phyloP scores from a whole-genome alignment of 1,284 basidiomycete genomes.

The Ustilago trichophora region DNA sequence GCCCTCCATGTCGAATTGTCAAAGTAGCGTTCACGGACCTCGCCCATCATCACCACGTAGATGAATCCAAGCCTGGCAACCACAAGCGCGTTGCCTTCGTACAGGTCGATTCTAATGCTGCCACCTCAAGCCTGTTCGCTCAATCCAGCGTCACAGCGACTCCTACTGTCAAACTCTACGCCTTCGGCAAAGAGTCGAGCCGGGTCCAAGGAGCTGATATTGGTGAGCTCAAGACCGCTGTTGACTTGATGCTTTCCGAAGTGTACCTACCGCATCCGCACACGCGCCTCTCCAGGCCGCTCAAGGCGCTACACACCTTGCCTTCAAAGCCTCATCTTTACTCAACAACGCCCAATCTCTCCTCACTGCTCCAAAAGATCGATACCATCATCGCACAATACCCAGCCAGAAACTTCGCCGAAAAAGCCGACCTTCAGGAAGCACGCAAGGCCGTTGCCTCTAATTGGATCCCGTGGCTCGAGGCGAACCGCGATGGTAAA shows the following conservation, averaged over 20 bases:
- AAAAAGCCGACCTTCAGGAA: slow-evolving; percentile 48
- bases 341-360: slow-evolving; percentile 75
- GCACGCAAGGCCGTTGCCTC: slow-evolving; percentile 71
- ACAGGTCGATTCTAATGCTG: slow-evolving; percentile 60
- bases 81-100: slow-evolving; percentile 56
- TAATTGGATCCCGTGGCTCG: slow-evolving; percentile 36
- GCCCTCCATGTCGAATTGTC: slow-evolving; percentile 74
- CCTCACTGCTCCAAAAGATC: slow-evolving; percentile 75
- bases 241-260: slow-evolving; percentile 77
- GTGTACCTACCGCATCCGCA: slow-evolving; percentile 80
- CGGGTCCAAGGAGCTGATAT: slow-evolving; percentile 80
- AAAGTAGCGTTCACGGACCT: slow-evolving; percentile 74
- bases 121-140: slow-evolving; percentile 33
- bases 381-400: slow-evolving; percentile 73
- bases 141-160: slow-evolving; percentile 75
- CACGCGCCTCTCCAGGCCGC: slow-evolving; percentile 70
- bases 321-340: slow-evolving; percentile 75
- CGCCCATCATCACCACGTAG: slow-evolving; percentile 70
- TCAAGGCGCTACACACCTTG: slow-evolving; percentile 75
- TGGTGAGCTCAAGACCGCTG: slow-evolving; percentile 74
- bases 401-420: slow-evolving; percentile 52
- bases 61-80: slow-evolving; percentile 17
- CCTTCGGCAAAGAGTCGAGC: slow-evolving; percentile 32
- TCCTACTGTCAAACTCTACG: slow-evolving; percentile 82
- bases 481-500: slow-evolving; percentile 12